phyloP scores from a whole-genome alignment of 2,329 filamentous ascomycete species.

The Pseudocercospora musae region DNA sequence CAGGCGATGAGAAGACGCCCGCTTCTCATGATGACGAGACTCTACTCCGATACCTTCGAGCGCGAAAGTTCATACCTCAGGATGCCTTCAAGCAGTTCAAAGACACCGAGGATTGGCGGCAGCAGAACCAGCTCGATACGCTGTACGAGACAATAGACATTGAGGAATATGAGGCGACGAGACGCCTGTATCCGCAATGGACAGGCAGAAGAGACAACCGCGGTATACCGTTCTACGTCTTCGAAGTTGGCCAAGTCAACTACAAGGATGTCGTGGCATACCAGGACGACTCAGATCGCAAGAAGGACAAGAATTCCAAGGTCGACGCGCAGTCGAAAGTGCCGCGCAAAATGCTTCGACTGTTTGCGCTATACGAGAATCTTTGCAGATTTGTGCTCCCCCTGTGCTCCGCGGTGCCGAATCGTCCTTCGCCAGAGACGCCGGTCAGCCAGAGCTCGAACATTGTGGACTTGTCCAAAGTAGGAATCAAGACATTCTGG shows the following conservation, averaged over 20 bases:
- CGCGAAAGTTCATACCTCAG: constrained; percentile 72
- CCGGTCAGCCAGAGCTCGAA: constrained; percentile 91
- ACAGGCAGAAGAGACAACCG: constrained; percentile 85
- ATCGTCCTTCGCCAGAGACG: constrained; percentile 70
- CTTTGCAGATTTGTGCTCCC: constrained; percentile 83
- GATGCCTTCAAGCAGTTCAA: constrained; percentile 82
- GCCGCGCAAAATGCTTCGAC: constrained; percentile 71
- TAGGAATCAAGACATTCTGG: constrained; percentile 93
- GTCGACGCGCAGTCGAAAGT: constrained; percentile 59
- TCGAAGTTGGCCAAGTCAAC: constrained; percentile 79
- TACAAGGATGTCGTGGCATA: constrained; percentile 76
- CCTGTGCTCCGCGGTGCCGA: constrained; percentile 70
- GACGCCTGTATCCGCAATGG: constrained; percentile 88
- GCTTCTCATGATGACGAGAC: constrained; percentile 70
- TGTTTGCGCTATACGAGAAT: constrained; percentile 94
- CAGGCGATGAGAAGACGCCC: constrained; percentile 36
- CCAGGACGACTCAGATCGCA: constrained; percentile 62
- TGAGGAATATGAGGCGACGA: constrained; percentile 76
- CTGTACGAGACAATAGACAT: constrained; percentile 86
- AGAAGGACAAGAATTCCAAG: constrained; percentile 39
- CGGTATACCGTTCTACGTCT: constrained; percentile 89
- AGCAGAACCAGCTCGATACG: constrained; percentile 70
- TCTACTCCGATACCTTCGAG: constrained; percentile 78
- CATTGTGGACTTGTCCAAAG: constrained; percentile 86
- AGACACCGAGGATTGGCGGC: constrained; percentile 84